Percentiles rank a stretch among this genome's conserved stretches.
Evolutionary conservation across 2,329 filamentous ascomycete species (phyloP).

Genomic region (Talaromyces sp.): DNA sequence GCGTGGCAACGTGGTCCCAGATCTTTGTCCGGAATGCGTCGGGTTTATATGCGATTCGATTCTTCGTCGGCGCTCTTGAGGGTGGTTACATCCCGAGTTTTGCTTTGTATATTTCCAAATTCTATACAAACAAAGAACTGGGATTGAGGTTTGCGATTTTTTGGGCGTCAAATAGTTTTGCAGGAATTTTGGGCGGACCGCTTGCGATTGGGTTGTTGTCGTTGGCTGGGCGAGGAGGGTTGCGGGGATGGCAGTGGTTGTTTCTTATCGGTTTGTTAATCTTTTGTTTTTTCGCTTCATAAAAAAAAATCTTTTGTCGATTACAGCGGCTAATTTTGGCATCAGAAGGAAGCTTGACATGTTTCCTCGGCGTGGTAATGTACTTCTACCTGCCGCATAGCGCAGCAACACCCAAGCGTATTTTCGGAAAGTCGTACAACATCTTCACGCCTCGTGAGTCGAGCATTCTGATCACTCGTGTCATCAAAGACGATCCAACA

Average conservation of each 20-base stretch:
- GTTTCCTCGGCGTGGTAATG: constrained; percentile 13
- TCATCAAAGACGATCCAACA: constrained; percentile 12
- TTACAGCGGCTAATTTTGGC: background rate
- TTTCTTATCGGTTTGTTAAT: constrained; percentile 15
- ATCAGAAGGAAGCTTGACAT: constrained; percentile 14
- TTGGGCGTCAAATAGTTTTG: constrained; percentile 16
- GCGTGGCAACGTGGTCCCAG: constrained; percentile 23
- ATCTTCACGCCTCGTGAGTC: constrained; percentile 22
- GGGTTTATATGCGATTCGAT: constrained; percentile 34
- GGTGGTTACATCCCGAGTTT: constrained; percentile 50
- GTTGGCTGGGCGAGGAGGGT: constrained; percentile 1
- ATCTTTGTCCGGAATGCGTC: constrained; percentile 26
- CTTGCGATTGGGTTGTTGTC: constrained; percentile 14
- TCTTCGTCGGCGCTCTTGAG: constrained; percentile 46
- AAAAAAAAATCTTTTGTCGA: too few species aligned
- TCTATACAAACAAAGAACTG: constrained; percentile 28
- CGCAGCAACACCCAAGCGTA: constrained; percentile 23
- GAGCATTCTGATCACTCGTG: constrained; percentile 17
- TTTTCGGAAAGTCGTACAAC: constrained; percentile 19
- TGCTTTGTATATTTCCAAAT: constrained; percentile 26
- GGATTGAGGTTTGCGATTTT: constrained; percentile 14
- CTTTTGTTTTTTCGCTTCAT: too few species aligned
- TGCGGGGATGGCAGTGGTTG: constrained; percentile 16
- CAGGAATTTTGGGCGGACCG: constrained; percentile 14
- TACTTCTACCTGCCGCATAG: constrained; percentile 26